Percentiles rank a stretch among this genome's conserved stretches.
These are phyloP conservation scores for Orobanche coerulescens DNA, from an alignment of 257 asterid species.

Conservation along the genomic window DNA sequence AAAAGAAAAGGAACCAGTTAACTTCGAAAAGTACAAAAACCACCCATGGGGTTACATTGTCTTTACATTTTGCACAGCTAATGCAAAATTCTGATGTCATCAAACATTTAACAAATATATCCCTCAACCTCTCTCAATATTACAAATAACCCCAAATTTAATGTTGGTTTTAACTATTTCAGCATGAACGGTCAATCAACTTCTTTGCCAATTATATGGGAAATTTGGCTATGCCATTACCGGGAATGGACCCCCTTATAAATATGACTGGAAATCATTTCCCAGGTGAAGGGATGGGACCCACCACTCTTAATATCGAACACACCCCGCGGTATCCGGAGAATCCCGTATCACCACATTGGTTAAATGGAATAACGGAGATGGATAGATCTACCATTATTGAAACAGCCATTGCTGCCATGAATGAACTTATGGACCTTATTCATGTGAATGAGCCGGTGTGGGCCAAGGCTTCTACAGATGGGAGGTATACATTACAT, in stretches of 20 bases:
- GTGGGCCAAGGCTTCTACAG: conserved; percentile 38
- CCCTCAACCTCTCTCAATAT: no score
- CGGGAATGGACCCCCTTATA: conserved; percentile 17
- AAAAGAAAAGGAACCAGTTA: no score
- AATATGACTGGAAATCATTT: conserved; percentile 15
- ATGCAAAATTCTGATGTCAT: no score
- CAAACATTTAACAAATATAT: no score
- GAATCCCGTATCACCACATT: conserved; percentile 3
- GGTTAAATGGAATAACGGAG: conserved; percentile 21
- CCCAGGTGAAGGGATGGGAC: conserved; percentile 22
- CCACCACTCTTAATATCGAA: conserved; percentile 14
- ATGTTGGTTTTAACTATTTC: conserved; percentile 14
- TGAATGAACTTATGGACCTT: conserved; percentile 51
- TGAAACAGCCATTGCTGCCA: conserved; percentile 36
- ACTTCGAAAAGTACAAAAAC: no score
- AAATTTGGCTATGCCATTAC: conserved; percentile 19
- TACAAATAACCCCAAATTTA: no score
- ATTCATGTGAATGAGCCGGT: conserved; percentile 46
- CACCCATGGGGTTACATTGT: no score
- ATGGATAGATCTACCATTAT: conserved; percentile 31
- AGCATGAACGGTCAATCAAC: conserved; percentile 33
- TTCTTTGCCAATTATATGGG: conserved; percentile 30
- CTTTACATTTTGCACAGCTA: no score
- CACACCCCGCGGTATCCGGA: conserved; percentile 18
- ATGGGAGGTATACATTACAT: conserved; percentile 38